These are phyloP conservation scores for Melastoma candidum DNA, from an alignment of 441 rosid species.

Conservation along the genomic window DNA sequence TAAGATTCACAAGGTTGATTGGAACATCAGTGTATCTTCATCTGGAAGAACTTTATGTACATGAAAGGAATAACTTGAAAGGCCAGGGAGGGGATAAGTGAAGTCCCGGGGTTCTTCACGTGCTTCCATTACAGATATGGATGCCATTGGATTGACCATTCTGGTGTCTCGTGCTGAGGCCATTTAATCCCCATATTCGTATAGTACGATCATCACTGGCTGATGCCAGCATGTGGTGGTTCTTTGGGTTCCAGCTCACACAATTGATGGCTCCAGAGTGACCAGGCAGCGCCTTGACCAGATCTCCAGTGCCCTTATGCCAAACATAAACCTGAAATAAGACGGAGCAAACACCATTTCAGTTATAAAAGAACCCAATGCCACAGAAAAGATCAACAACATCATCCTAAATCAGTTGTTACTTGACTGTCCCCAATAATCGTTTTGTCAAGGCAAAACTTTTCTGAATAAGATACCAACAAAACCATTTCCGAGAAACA, in stretches of 20 bases:
- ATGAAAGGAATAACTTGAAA: slow-evolving; percentile 24
- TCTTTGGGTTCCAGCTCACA: slow-evolving; percentile 65
- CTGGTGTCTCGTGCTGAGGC: slow-evolving; percentile 23
- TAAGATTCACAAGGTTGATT: slow-evolving; percentile 21
- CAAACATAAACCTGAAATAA: slow-evolving; percentile 53
- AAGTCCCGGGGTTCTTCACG: slow-evolving; percentile 12
- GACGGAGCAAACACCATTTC: not conserved
- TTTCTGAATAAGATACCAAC: too few relatives aligned
- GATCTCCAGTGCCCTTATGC: slow-evolving; percentile 47
- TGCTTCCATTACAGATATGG: slow-evolving; percentile 43
- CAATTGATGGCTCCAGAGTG: slow-evolving; percentile 72
- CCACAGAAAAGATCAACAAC: too few relatives aligned
- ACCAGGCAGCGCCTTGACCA: slow-evolving; percentile 39
- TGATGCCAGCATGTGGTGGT: slow-evolving; percentile 65
- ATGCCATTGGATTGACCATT: slow-evolving; percentile 27
- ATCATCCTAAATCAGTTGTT: too few relatives aligned
- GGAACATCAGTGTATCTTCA: slow-evolving; percentile 25
- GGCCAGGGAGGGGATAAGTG: slow-evolving; percentile 3
- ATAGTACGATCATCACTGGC: slow-evolving; percentile 66
- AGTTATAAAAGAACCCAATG: too few relatives aligned
- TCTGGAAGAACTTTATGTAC: slow-evolving; percentile 29
- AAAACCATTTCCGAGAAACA: too few relatives aligned
- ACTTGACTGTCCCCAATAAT: too few relatives aligned
- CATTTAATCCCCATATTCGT: slow-evolving; percentile 63
- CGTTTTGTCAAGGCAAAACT: too few relatives aligned